Base-by-base conservation (phyloP, 495 filamentous ascomycete species). In the Annulohypoxylon nitens region DNA sequence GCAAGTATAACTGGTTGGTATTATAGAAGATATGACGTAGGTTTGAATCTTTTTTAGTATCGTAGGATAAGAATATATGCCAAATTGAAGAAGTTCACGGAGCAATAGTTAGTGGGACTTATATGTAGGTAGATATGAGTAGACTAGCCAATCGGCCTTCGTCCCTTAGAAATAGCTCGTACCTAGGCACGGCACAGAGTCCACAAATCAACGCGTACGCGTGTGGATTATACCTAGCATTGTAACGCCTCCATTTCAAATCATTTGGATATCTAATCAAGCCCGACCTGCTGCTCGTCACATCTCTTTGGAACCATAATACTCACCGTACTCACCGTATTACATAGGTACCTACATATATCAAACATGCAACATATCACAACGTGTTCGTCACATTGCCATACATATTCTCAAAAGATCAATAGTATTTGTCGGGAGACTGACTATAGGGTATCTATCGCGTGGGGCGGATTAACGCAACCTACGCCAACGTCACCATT, bases 401-500 rank as follows among this genome's bases (percentile, higher is more conserved):
- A 6, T 12, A 33, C 10, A 37, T 3, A 16, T 25, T 66, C 26
- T 20, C 8, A 67, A 41, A 41, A 30, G 39, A 45, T 68, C 33
- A 25, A 39, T 68, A 57, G 57, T 37, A 67, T 70, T 75, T 75
- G 55, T 67, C 58, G 64, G 59, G 54, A 59, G 66, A 75, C 63
- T 69, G 76, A 48, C 62, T 75, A 60, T 67, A 73, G 71, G 71
- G 72, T 75, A 76, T 77, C 76, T 76, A 69, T 70, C 67, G 69
- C 69, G 69, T 61, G 54, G 64, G 69, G 75, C 70, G 72, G 70
- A 33, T 43, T 74, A 77, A 77, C 75, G 68, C 70, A 75, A 69
- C 75, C 77, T 75, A 77, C 77, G 75, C 77, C 77, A 74, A 75
- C 62, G 61, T 67, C 68, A 77, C 69, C 76, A 69, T 65, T 71